Evolutionary conservation across 1,284 basidiomycete genomes (phyloP).

Genomic region (Malassezia yamatoensis): DNA sequence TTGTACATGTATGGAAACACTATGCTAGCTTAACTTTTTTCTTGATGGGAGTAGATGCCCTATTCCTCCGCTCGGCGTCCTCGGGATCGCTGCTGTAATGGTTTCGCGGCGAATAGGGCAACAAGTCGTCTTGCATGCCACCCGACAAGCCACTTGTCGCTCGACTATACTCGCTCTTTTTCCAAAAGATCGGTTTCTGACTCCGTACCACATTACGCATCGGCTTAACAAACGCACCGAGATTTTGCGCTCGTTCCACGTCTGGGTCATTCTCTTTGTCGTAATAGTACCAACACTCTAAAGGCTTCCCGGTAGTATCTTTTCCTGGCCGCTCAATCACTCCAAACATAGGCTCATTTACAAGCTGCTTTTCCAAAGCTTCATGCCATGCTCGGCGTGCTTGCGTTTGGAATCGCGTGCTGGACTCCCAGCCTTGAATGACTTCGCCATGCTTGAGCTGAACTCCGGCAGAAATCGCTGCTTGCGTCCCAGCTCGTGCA

Average conservation of each 20-base stretch:
- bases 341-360: conserved; percentile 38
- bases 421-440: conserved; percentile 22
- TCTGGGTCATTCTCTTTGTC: conserved; percentile 42
- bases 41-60: neutral
- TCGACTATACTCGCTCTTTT: conserved; percentile 32
- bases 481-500: conserved; percentile 22
- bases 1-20: conserved; percentile 1
- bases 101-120: conserved; percentile 15
- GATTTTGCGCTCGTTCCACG: conserved; percentile 37
- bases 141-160: conserved; percentile 8
- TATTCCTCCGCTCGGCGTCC: conserved; percentile 2
- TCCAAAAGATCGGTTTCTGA: conserved; percentile 47
- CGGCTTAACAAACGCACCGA: conserved; percentile 43
- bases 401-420: conserved; percentile 23
- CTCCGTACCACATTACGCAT: conserved; percentile 44
- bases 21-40: neutral
- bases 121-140: conserved; percentile 4
- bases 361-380: conserved; percentile 35
- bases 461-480: neutral
- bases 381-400: conserved; percentile 42
- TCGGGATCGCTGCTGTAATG: neutral
- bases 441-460: conserved; percentile 24
- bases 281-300: conserved; percentile 47
- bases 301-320: conserved; percentile 39
- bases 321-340: conserved; percentile 43